Base-by-base conservation (phyloP, 306 rosid genomes). In the Dalbergia cultrata region DNA sequence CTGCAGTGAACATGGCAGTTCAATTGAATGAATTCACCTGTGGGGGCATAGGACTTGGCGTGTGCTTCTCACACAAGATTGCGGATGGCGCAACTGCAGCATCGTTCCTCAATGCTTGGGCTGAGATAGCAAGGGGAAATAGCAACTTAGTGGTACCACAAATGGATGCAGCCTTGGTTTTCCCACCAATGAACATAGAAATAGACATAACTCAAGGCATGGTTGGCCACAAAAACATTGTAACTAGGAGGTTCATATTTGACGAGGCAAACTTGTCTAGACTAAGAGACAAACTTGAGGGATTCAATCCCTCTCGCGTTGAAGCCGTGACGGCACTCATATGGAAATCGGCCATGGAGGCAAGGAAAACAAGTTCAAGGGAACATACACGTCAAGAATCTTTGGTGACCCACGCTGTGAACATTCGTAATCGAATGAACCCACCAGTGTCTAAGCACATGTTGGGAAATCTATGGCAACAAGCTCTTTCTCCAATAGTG, bases 321-420 rank as follows among this genome's bases (percentile, higher is more conserved):
- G 80, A 75, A 75, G 80, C 80, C 13, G 49, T 75, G 61, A 75
- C 80, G n/a, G 62, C 80, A 31, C 71, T 75, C 13, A 16, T 75
- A 44, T 62, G 80, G 80, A 75, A 75, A 61, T 61, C 70, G 13
- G 66, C 69, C 0, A 2, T 60, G 22, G 59, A 43, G 43, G 69
- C 58, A 0, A 44, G 61, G 5, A 61, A 26, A 17, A 70, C 45
- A 26, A 75, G 33, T n/a, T 75, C 79, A 41, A 5, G 6, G 26
- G 58, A 43, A 0, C n/a, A 11, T 0, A 31, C 18, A 63, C 9
- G 7, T 43, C 13, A 69, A 16, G 19, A 44, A 4, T 80, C 74
- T n/a, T 34, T 41, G 64, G 31, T 65, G 60, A 5, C 49, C 18
- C 87, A 68, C 13, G 82, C 75, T 0, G 81, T 80, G 65, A 69